Base-by-base conservation (phyloP, 495 filamentous ascomycete genomes). In the Rusavskia elegans region DNA sequence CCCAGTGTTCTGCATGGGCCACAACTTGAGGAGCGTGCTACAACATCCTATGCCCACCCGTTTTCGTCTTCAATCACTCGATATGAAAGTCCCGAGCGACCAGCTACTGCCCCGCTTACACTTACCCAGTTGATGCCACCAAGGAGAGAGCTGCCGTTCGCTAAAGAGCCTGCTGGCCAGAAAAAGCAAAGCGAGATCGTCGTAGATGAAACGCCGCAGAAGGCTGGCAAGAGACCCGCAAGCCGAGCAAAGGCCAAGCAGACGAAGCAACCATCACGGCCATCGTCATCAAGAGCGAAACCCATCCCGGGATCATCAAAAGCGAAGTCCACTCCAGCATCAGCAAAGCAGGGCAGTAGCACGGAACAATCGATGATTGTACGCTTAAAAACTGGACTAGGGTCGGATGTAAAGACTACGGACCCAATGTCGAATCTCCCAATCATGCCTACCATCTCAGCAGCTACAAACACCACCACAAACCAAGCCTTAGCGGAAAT, bases 61-160 rank as follows among this genome's bases (percentile, higher is more conserved):
- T n/a, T 25, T 29, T 40, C 46, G 27, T 57, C 54, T 19, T 54
- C 45, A 10, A 54, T 48, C 27, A 51, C 56, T 23, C 42, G 48
- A 38, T 37, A 55, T 23, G 40, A 45, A 39, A 44, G 40, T 6
- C 8, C 25, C 9, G 25, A 53, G 20, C 45, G 45, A 16, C 45
- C 37, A 20, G 48, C 23, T 4, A 51, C 20, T 17, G 48, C 60
- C 25, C 48, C 38, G 1, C 4, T 52, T 13, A 19, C 58, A 19
- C 58, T 72, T 0, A 62, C 68, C 40, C 61, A 68, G 32, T 61
- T 67, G 53, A 58, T 73, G 8, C 73, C 73, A 19, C 73, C 73
- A n/a, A 71, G 63, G 50, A 55, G 72, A 40, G 62, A 64, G 11
- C 61, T 76, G 1, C 73, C 73, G 4, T 74, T 73, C 49, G 39